Evolutionary conservation across 2,329 filamentous ascomycete species (phyloP).

Genomic region (Alternaria gansuensis): DNA sequence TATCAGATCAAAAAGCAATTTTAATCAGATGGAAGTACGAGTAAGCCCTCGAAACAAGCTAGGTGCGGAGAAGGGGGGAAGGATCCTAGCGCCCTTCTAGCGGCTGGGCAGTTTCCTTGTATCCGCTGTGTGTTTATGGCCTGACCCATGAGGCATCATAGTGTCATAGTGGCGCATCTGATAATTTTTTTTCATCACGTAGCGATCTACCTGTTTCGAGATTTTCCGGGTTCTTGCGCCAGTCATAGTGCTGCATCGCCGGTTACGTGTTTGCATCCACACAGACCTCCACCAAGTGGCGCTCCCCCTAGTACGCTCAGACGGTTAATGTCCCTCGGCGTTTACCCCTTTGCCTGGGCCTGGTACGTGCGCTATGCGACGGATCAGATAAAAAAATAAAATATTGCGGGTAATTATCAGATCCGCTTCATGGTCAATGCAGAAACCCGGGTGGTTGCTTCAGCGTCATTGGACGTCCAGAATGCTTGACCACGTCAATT

Average conservation of each 20-base stretch:
- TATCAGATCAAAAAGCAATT: conserved; percentile 29
- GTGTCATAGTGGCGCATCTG: conserved; percentile 23
- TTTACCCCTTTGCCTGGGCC: neutral
- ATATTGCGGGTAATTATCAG: conserved; percentile 44
- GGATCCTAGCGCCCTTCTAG: conserved; percentile 17
- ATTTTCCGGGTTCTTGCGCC: neutral
- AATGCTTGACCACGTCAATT: neutral
- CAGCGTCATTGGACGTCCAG: conserved; percentile 9
- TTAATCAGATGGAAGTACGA: conserved; percentile 36
- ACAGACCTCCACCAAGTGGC: conserved; percentile 5
- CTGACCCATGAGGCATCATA: conserved; percentile 13
- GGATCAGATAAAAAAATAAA: conserved; percentile 21
- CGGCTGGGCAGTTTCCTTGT: conserved; percentile 23
- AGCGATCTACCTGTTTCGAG: conserved; percentile 12
- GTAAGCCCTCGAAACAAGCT: conserved; percentile 4
- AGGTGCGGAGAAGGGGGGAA: conserved; percentile 16
- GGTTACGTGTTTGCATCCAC: conserved; percentile 34
- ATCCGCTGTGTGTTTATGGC: conserved; percentile 15
- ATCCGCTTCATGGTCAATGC: conserved; percentile 41
- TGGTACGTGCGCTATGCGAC: conserved; percentile 8
- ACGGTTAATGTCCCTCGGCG: neutral
- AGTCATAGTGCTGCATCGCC: conserved; percentile 16
- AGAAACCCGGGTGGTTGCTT: neutral
- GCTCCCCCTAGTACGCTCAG: conserved; percentile 28
- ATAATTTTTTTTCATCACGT: conserved; percentile 12